A percentile compares a stretch with the other conserved stretches of the same genome.
phyloP scores from a whole-genome alignment of 2,329 filamentous ascomycete genomes.

The Microcyclosporella mali region DNA sequence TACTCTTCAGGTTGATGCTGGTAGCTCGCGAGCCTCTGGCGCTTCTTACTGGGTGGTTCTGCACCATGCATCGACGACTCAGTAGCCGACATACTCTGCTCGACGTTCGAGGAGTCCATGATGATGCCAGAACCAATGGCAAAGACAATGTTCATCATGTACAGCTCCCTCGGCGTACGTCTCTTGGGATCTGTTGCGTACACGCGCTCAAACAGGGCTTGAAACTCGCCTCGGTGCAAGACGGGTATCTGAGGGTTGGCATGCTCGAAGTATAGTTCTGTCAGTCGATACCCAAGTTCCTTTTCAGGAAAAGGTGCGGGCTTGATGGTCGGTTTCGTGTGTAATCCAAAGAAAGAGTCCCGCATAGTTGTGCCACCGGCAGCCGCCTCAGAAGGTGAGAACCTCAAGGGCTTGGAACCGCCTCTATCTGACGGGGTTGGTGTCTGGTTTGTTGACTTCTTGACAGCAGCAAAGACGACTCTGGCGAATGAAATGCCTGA shows the following conservation, averaged over 20 bases:
- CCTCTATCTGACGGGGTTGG: constrained; percentile 58
- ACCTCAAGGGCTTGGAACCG: constrained; percentile 48
- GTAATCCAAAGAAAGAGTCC: constrained; percentile 94
- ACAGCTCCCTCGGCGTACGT: constrained; percentile 73
- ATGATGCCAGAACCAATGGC: constrained; percentile 94
- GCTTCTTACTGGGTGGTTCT: constrained; percentile 34
- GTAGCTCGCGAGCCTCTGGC: constrained; percentile 47
- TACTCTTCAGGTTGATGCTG: constrained; percentile 81
- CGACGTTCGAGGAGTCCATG: constrained; percentile 49
- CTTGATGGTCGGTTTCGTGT: constrained; percentile 81
- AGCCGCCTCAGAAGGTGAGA: constrained; percentile 41
- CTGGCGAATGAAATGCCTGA: constrained; percentile 91
- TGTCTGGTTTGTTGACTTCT: constrained; percentile 58
- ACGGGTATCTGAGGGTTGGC: constrained; percentile 95
- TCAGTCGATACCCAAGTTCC: constrained; percentile 65
- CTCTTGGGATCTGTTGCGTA: constrained; percentile 63
- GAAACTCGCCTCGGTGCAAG: constrained; percentile 81
- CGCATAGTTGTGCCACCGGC: constrained; percentile 72
- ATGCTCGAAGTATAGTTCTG: constrained; percentile 87
- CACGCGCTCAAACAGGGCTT: constrained; percentile 76
- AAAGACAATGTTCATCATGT: constrained; percentile 94
- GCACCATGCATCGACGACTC: constrained; percentile 30
- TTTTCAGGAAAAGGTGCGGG: constrained; percentile 77
- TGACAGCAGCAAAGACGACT: constrained; percentile 90
- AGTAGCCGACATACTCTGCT: constrained; percentile 18